Evolutionary conservation across 495 filamentous ascomycete species (phyloP), one percentile per base, ranked within the genome.

Genomic region (Trichoderma parareesei): DNA sequence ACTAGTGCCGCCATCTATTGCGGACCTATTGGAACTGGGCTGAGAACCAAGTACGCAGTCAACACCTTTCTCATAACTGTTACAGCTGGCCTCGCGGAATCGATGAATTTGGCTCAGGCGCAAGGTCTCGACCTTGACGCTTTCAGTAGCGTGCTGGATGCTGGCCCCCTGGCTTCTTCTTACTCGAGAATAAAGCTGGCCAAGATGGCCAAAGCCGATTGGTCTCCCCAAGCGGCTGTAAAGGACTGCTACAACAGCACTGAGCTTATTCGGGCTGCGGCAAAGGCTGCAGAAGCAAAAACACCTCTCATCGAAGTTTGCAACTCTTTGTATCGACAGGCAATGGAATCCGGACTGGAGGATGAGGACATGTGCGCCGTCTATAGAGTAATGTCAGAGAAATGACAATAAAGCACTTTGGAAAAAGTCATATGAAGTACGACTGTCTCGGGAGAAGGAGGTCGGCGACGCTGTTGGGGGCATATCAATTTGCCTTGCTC

Each of bases 221-320:
- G 63, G 63, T 61, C 53, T 5, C 33, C 66, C 38, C 66, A 65
- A 41, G 66, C 63, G 14, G 43, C 63, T 16, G 18, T 42, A n/a
- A 65, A 65, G 55, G 66, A 67, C 38, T 67, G 63, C 60, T 67
- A 65, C 38, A 67, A 67, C 49, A 65, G 49, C 38, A 67, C 53
- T 18, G 60, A 65, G 42, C 63, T 67, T 37, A 65, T 65, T n/a
- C 60, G 55, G 16, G 9, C 55, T 6, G 66, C 66, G 11, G 66
- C 49, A 16, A 61, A 65, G 49, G 63, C 37, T 13, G 57, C 63
- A 33, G 62, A 49, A 2, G 62, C 63, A 8, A 35, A 59, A 18
- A 49, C 62, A 16, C 66, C 66, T 41, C 14, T 67, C 11, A 61
- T 61, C 35, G 38, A 67, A 49, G 9, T 61, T 3, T 65, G 66